phyloP scores from a whole-genome alignment of 495 filamentous ascomycete species.

The Symbiotaphrina buchneri region DNA sequence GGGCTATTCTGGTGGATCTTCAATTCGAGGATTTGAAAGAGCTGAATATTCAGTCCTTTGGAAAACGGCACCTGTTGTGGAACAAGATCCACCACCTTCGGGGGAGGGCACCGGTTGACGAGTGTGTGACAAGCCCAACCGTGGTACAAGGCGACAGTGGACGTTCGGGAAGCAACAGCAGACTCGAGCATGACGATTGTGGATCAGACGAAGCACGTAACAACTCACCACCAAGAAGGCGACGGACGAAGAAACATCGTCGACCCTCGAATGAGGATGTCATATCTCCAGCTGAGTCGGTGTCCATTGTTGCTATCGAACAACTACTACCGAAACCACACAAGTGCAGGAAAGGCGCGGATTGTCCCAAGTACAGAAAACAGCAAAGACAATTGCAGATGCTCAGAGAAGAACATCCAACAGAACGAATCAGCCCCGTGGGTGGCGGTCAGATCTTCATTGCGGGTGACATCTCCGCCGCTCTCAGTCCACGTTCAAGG shows the following conservation, averaged over 20 bases:
- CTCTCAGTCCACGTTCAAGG: too few relatives aligned
- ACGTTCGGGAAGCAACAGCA: conserved; percentile 15
- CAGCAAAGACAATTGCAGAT: conserved; percentile 44
- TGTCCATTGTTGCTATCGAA: conserved; percentile 80
- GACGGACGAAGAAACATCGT: conserved; percentile 19
- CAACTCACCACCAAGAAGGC: conserved; percentile 6
- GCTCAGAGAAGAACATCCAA: conserved; percentile 47
- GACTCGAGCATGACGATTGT: conserved; percentile 2
- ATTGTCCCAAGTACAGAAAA: conserved; percentile 59
- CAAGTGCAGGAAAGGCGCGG: conserved; percentile 73
- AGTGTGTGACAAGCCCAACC: conserved; percentile 10
- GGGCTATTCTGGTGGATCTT: conserved; percentile 60
- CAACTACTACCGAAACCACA: conserved; percentile 69
- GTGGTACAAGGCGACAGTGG: neutral
- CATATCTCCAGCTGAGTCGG: conserved; percentile 54
- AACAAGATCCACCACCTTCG: conserved; percentile 53
- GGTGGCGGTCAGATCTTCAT: conserved; percentile 36
- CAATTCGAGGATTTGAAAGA: conserved; percentile 88
- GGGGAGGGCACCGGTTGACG: conserved; percentile 32
- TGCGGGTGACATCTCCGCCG: too few relatives aligned
- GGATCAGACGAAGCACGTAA: conserved; percentile 1
- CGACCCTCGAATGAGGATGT: conserved; percentile 30
- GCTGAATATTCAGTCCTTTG: conserved; percentile 80
- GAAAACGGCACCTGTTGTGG: conserved; percentile 72
- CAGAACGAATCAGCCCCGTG: conserved; percentile 25